A percentile compares a stretch with the other conserved stretches of the same genome.
Evolutionary conservation across 2,329 filamentous ascomycete genomes (phyloP).

Genomic region (Macrophomina tecta): DNA sequence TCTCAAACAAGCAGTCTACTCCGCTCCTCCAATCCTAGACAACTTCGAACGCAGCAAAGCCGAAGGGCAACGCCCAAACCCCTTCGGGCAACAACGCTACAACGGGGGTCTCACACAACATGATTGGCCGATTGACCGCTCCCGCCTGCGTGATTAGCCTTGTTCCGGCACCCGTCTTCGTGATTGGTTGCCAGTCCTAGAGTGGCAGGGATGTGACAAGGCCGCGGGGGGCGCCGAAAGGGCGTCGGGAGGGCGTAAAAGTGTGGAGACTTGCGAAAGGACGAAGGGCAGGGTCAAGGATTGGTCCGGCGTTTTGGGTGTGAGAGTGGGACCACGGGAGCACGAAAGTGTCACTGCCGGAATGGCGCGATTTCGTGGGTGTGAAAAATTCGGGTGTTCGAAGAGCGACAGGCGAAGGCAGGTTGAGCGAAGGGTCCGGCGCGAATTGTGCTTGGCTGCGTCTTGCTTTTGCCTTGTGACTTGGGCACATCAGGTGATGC

Average conservation of each 20-base stretch:
- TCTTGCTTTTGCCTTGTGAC: background rate
- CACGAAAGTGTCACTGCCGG: background rate
- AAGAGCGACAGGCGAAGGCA: background rate
- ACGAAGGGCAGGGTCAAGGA: background rate
- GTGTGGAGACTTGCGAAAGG: too few species aligned
- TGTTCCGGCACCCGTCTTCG: background rate
- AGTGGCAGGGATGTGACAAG: background rate
- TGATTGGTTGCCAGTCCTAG: background rate
- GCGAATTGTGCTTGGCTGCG: background rate
- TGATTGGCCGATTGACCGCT: background rate
- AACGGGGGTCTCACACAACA: background rate
- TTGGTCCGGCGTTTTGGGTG: background rate
- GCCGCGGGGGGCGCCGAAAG: background rate
- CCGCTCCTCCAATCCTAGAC: background rate
- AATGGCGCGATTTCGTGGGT: too few species aligned
- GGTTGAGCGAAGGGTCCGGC: background rate
- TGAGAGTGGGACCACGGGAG: background rate
- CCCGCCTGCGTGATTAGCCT: background rate
- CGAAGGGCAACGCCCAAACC: slow-evolving; percentile 22
- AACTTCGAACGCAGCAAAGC: slow-evolving; percentile 22
- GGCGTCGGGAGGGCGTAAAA: background rate
- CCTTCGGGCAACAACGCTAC: slow-evolving; percentile 8
- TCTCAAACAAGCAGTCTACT: background rate
- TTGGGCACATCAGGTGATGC: background rate
- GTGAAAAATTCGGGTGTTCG: background rate